phyloP scores from a whole-genome alignment of 495 filamentous ascomycete genomes.

The Elaphomyces granulatus region DNA sequence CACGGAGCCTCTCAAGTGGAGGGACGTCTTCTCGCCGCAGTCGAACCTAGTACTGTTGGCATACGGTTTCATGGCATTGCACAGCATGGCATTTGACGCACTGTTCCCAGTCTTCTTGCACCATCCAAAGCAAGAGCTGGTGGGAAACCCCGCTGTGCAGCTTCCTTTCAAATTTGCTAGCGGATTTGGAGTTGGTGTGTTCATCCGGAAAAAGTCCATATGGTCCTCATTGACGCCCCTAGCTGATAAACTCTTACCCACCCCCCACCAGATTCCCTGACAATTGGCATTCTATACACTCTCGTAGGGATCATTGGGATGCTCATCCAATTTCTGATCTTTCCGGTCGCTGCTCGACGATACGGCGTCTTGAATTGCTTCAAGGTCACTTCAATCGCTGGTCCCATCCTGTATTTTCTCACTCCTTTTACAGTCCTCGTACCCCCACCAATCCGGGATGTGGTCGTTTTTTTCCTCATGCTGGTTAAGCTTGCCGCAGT shows the following conservation, averaged over 20 bases:
- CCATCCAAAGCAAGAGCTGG: conserved; percentile 41
- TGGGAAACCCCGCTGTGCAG: conserved; percentile 39
- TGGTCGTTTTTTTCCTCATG: conserved; percentile 38
- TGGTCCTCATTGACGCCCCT: too few species aligned
- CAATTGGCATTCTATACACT: conserved; percentile 66
- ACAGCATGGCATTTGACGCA: conserved; percentile 67
- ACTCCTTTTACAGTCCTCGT: conserved; percentile 16
- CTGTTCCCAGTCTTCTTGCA: conserved; percentile 72
- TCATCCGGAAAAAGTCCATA: too few species aligned
- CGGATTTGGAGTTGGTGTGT: conserved; percentile 52
- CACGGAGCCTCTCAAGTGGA: conserved; percentile 33
- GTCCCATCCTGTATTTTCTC: conserved; percentile 4
- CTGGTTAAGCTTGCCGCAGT: conserved; percentile 52
- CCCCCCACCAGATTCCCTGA: conserved; percentile 41
- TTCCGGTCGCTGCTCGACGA: conserved; percentile 50
- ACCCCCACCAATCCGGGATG: conserved; percentile 15
- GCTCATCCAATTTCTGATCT: conserved; percentile 64
- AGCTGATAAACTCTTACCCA: background rate
- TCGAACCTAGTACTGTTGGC: conserved; percentile 59
- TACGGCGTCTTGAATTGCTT: conserved; percentile 60
- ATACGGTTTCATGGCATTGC: conserved; percentile 63
- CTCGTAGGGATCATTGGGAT: conserved; percentile 58
- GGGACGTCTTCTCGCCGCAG: conserved; percentile 59
- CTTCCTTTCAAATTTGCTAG: conserved; percentile 67
- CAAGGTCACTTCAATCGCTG: conserved; percentile 30